Percentiles rank a stretch among this genome's conserved stretches.
Conservation (phyloP, 2,329 filamentous ascomycete genomes). For the Lasiodiplodia hormozganensis region DNA sequence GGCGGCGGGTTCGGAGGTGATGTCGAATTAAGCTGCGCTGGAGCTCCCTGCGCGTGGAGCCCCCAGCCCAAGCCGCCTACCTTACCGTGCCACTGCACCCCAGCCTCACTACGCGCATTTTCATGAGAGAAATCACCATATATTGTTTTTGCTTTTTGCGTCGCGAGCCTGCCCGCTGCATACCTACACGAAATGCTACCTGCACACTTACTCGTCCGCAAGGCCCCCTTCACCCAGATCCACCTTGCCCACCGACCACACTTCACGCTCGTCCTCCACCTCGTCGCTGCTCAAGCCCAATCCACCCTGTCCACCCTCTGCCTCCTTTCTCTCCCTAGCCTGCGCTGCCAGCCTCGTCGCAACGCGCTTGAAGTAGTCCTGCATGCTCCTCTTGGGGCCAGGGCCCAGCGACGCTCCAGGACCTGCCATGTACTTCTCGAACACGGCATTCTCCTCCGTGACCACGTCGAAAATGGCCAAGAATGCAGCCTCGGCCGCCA, state of each 20-base stretch:
- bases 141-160: background rate
- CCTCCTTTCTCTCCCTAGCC: slow-evolving; percentile 86
- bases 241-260: slow-evolving; percentile 93
- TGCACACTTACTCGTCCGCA: slow-evolving; percentile 32
- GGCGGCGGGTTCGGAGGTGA: slow-evolving; percentile 24
- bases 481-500: slow-evolving; percentile 94
- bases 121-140: background rate
- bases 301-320: slow-evolving; percentile 87
- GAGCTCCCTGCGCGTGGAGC: background rate
- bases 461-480: slow-evolving; percentile 89
- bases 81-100: background rate
- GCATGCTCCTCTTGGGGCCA: slow-evolving; percentile 85
- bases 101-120: background rate
- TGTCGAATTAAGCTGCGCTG: slow-evolving; percentile 26
- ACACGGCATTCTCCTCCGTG: slow-evolving; percentile 82
- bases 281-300: slow-evolving; percentile 90
- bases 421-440: slow-evolving; percentile 86
- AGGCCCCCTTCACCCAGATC: slow-evolving; percentile 71
- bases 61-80: background rate
- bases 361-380: slow-evolving; percentile 96
- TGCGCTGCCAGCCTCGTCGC: slow-evolving; percentile 84
- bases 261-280: slow-evolving; percentile 90
- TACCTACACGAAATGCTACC: background rate
- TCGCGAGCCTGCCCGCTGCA: background rate
- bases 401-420: slow-evolving; percentile 69